Evolutionary conservation across 495 filamentous ascomycete species (phyloP).

Genomic region (Penicillium maclennaniae): DNA sequence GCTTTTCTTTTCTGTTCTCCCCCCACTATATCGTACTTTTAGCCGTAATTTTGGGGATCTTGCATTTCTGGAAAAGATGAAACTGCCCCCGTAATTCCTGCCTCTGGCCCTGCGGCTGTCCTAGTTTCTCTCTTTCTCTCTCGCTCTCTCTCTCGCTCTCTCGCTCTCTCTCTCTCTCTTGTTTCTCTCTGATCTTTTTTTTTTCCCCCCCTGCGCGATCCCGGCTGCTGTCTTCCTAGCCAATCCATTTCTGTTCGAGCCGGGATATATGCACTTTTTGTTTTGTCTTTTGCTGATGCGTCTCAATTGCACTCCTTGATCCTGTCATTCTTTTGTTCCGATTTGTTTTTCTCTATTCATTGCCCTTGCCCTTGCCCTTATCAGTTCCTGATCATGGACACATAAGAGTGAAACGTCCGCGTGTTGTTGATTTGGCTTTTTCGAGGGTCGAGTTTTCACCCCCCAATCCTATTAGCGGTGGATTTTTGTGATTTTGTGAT

Average conservation of each 20-base stretch:
- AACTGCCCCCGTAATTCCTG: conserved; percentile 14
- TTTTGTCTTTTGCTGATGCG: conserved; percentile 22
- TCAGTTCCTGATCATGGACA: conserved; percentile 4
- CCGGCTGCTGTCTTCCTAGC: conserved; percentile 36
- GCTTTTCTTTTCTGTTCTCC: conserved; percentile 1
- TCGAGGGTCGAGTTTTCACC: conserved; percentile 16
- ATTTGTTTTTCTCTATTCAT: neutral
- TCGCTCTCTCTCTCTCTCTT: too few relatives aligned
- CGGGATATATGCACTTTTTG: conserved; percentile 11
- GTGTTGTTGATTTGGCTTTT: conserved; percentile 16
- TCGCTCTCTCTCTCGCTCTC: too few relatives aligned
- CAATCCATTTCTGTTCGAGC: conserved; percentile 13
- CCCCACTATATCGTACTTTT: conserved; percentile 28
- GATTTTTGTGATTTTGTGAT: too few relatives aligned
- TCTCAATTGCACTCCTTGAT: neutral
- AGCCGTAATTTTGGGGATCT: conserved; percentile 17
- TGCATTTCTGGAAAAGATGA: conserved; percentile 21
- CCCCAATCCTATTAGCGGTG: neutral
- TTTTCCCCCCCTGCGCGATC: conserved; percentile 33
- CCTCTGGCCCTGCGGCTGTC: conserved; percentile 39
- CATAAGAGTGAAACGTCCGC: conserved; percentile 1
- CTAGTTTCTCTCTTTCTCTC: conserved; percentile 25
- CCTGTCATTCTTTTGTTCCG: neutral
- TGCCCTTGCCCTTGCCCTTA: conserved; percentile 12
- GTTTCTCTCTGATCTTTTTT: conserved; percentile 36